Evolutionary conservation across 768 basidiomycete species (phyloP).

Genomic region (Suillus discolor): DNA sequence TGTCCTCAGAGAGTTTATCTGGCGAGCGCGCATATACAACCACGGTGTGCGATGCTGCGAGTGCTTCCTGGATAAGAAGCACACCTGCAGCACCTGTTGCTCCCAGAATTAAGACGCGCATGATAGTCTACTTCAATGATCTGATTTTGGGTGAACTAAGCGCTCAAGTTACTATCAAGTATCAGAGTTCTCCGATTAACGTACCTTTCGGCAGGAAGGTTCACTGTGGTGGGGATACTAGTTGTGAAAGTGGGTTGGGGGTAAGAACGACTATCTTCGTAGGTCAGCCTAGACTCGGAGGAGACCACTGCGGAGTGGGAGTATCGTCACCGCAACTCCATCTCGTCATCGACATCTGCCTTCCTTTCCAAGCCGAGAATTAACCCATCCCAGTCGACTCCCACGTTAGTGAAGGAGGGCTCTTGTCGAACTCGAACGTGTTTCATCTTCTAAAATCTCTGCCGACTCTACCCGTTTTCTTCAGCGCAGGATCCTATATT

Average conservation of each 20-base stretch:
- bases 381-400: not conserved
- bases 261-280: not conserved
- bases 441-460: too few species aligned
- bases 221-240: not conserved
- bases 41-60: slow-evolving; percentile 47
- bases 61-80: slow-evolving; percentile 56
- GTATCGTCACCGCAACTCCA: not conserved
- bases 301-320: not conserved
- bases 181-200: not conserved
- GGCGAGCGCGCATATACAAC: slow-evolving; percentile 68
- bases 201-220: not conserved
- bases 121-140: slow-evolving; percentile 17
- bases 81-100: slow-evolving; percentile 66
- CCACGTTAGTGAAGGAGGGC: too few species aligned
- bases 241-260: not conserved
- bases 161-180: not conserved
- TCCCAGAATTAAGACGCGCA: slow-evolving; percentile 69
- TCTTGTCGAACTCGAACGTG: too few species aligned
- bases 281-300: not conserved
- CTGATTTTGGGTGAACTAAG: not conserved
- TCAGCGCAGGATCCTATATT: too few species aligned
- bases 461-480: too few species aligned
- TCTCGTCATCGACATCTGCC: not conserved
- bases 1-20: slow-evolving; percentile 58
- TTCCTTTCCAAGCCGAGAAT: not conserved